phyloP scores from a whole-genome alignment of 495 filamentous ascomycete species.

The Xylaria curta region DNA sequence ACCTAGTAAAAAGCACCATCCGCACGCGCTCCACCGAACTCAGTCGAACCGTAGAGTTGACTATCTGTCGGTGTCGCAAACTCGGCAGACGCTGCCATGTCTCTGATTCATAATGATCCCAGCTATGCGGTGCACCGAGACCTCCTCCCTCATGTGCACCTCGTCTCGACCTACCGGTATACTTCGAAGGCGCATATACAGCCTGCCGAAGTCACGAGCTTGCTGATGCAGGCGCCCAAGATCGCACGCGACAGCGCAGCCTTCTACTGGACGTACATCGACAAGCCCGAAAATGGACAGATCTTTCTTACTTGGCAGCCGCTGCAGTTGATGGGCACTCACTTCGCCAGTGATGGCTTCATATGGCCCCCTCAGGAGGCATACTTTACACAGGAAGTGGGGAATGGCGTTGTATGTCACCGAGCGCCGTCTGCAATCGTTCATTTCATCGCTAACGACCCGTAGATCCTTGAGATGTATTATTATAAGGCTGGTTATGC shows the following conservation, averaged over 20 bases:
- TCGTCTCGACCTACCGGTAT: constrained; percentile 78
- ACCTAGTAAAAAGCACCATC: constrained; percentile 16
- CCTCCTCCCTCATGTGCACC: constrained; percentile 83
- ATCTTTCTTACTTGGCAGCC: constrained; percentile 90
- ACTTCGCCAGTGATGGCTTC: constrained; percentile 88
- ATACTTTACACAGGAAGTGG: constrained; percentile 68
- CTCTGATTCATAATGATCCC: constrained; percentile 68
- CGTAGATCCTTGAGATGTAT: constrained; percentile 76
- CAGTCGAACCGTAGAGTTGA: neutral
- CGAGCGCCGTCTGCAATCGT: neutral
- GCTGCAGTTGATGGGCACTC: constrained; percentile 63
- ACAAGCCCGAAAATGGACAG: constrained; percentile 78
- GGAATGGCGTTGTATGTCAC: constrained; percentile 74
- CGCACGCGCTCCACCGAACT: neutral
- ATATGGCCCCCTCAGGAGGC: constrained; percentile 84
- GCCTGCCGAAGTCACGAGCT: constrained; percentile 73
- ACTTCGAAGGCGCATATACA: constrained; percentile 69
- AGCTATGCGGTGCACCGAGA: constrained; percentile 66
- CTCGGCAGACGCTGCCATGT: constrained; percentile 31
- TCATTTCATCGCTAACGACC: constrained; percentile 1
- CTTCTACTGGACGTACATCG: constrained; percentile 91
- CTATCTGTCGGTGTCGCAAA: constrained; percentile 18
- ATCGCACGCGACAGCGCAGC: constrained; percentile 76
- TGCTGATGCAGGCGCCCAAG: constrained; percentile 78
- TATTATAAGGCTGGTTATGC: constrained; percentile 79